Evolutionary conservation across 768 basidiomycete genomes (phyloP), one percentile per base, ranked within the genome.

Genomic region (Amanita polypyramis): DNA sequence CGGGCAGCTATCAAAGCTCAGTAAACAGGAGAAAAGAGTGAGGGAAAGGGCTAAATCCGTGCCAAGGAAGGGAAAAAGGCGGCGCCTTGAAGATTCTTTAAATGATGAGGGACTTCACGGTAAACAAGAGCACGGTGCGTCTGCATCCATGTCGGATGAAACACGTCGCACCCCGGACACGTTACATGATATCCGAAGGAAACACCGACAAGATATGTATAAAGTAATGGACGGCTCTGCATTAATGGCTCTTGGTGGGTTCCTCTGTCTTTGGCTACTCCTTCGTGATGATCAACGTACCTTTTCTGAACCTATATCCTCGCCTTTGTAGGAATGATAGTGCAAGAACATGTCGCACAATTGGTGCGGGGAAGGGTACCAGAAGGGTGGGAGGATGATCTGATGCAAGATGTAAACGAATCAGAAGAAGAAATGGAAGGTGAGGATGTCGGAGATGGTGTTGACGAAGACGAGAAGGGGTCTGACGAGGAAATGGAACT

Each of bases 171-270:
- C 1, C 7, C 17, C 10, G 7, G 12, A 11, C 14, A 45, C 19
- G 12, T 10, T 27, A 12, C 35, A 11, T 4, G 45, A 49, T 4
- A 53, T 53, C 54, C 47, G 56, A 17, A 51, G 55, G 46, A 51
- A 60, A 23, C 40, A 66, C 25, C 59, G 63, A 23, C 65, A 69
- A 52, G 82, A 85, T 54, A 88, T 89, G 86, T 88, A 87, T 59
- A 83, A 74, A 56, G 69, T 75, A 2, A 68, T 86, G 52, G 81
- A 86, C 54, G 86, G 86, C 3, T 79, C 81, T 8, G 82, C 83
- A 3, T 69, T 88, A 37, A 68, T 88, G 62, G 83, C 77, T 2
- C 69, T 89, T 52, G 83, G 86, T 85, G 29, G 19, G 71, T 63
- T 45, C 9, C 14, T 29, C 30, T 39, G 7, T 34, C 12, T 25